Evolutionary conservation across 164 flowering plant species (phyloP).

Genomic region (Vitis amurensis): DNA sequence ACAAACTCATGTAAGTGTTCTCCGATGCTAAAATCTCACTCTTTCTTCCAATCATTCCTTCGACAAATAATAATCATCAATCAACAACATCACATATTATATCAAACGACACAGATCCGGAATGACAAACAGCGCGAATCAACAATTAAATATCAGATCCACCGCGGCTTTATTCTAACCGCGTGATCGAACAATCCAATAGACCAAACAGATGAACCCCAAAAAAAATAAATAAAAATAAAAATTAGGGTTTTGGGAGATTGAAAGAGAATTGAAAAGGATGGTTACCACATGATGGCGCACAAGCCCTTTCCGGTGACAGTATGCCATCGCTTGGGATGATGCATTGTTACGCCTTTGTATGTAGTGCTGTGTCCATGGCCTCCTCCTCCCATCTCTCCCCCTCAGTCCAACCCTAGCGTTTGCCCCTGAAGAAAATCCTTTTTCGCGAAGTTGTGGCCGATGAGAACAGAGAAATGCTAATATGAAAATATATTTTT

Average conservation of each 20-base stretch:
- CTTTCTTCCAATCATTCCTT: not conserved
- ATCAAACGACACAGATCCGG: not conserved
- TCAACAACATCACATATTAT: not conserved
- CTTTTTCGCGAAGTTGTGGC: too few species aligned
- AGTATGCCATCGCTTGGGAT: slow-evolving; percentile 83
- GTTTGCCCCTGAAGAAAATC: too few species aligned
- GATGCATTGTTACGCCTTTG: slow-evolving; percentile 74
- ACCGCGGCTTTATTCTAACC: not conserved
- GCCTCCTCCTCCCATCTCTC: slow-evolving; percentile 62
- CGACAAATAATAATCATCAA: not conserved
- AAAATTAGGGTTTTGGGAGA: not conserved
- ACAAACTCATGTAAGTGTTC: too few species aligned
- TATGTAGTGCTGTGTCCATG: slow-evolving; percentile 58
- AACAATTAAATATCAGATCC: not conserved
- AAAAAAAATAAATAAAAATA: too few species aligned
- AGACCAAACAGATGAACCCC: too few species aligned
- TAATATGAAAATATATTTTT: too few species aligned
- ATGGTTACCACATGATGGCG: slow-evolving; percentile 78
- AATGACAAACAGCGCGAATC: not conserved
- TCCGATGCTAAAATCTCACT: too few species aligned
- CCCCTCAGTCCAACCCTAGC: not conserved
- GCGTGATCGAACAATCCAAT: not conserved
- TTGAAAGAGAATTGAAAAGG: not conserved
- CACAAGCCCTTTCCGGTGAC: slow-evolving; percentile 86
- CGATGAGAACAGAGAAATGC: too few species aligned